Base-by-base conservation (phyloP, 768 basidiomycete genomes). In the Erythrobasidium yunnanense region DNA sequence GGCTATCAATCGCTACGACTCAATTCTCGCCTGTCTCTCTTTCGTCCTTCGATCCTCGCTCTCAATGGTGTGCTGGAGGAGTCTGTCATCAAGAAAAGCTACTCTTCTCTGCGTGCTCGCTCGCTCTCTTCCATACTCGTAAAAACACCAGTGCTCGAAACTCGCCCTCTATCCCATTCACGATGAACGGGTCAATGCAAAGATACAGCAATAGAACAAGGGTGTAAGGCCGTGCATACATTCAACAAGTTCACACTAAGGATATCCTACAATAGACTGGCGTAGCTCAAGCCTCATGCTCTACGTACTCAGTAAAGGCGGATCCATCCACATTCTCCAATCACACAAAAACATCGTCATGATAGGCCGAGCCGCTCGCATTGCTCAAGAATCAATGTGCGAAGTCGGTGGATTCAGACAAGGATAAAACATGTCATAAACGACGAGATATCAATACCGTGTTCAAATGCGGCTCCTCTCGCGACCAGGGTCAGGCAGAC, bases 141-240 rank as follows among this genome's bases (percentile, higher is more conserved):
- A 27, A 32, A 42, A 11, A 42, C n/a, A n/a, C n/a, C n/a, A n/a
- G n/a, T 42, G 38, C 38, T n/a, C 38, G 38, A 42, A 42, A 18
- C 15, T 55, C 32, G 18, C 54, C 22, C 15, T 55, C 13, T 22
- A 23, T 55, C 30, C 8, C 22, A 8, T 52, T n/a, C 8, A 8
- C 22, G 4, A 5, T 22, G n/a, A 25, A 54, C 29, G 11, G 20
- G 20, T 20, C n/a, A 4, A 5, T 30, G 22, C 11, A 18, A 27
- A 34, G 55, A 57, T 42, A 11, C 55, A 29, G 6, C 23, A 38
- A 23, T 20, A 46, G 23, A 22, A 23, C 25, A 13, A 33, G 57
- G 45, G 57, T 62, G 45, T 62, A 62, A 49, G 57, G 35, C 57
- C 23, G 57, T n/a, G 57, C 57, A 62, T n/a, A 62, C 29, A 62